Evolutionary conservation across 208 protist genomes (phyloP).

Genomic region (Leishmania tarentolae): DNA sequence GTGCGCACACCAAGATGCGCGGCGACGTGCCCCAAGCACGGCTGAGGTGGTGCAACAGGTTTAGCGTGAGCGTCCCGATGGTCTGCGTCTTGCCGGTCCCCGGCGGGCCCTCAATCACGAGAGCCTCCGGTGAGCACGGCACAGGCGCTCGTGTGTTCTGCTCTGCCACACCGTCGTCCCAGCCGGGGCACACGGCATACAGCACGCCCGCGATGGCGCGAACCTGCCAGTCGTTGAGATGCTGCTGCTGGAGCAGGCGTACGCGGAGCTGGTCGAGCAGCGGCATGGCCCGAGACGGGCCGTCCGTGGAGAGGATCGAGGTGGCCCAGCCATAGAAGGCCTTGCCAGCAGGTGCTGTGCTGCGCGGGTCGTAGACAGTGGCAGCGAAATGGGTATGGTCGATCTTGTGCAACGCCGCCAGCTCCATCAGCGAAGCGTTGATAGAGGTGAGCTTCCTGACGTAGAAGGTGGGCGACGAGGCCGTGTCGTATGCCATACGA

Average conservation of each 20-base stretch:
- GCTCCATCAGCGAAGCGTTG: conserved; percentile 40
- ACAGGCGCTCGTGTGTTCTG: neutral
- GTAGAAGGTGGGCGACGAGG: conserved; percentile 36
- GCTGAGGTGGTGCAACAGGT: conserved; percentile 64
- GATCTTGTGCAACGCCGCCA: conserved; percentile 57
- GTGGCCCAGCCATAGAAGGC: conserved; percentile 36
- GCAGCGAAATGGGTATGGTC: conserved; percentile 49
- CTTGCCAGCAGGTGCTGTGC: conserved; percentile 34
- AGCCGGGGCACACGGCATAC: conserved; percentile 45
- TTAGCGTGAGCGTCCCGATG: conserved; percentile 67
- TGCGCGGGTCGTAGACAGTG: conserved; percentile 67
- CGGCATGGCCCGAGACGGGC: conserved; percentile 10
- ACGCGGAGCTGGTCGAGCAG: conserved; percentile 21
- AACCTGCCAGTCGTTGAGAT: conserved; percentile 72
- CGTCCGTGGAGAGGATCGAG: conserved; percentile 20
- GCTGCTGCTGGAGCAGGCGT: conserved; percentile 38
- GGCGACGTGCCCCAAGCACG: conserved; percentile 1
- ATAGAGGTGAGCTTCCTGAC: conserved; percentile 57
- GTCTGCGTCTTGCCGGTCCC: conserved; percentile 94
- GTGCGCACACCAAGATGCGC: conserved; percentile 78
- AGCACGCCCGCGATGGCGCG: conserved; percentile 63
- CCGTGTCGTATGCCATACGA: conserved; percentile 33
- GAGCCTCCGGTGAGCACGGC: conserved; percentile 42
- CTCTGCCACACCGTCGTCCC: conserved; percentile 30
- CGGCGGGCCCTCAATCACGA: conserved; percentile 87